Conservation (phyloP, 1,139 yeast species). For the Scheffersomyces parashehatae region DNA sequence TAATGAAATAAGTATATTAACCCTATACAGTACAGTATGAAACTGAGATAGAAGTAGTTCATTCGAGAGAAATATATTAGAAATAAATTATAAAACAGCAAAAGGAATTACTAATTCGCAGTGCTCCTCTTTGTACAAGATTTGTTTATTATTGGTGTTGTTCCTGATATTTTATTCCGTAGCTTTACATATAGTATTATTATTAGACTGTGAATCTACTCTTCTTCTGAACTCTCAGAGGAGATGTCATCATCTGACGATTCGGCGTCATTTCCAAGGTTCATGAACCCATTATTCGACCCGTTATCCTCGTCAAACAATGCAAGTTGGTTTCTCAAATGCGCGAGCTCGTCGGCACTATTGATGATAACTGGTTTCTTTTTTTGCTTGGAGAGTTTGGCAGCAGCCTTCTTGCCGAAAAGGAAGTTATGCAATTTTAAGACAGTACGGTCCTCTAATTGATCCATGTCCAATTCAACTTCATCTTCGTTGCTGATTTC, state of each 20-base stretch:
- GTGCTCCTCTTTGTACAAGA: background rate
- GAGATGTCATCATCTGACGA: constrained; percentile 39
- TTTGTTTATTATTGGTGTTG: background rate
- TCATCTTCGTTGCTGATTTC: constrained; percentile 77
- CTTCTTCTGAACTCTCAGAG: constrained; percentile 69
- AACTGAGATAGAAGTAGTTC: constrained; percentile 3
- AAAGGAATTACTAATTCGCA: too few species aligned
- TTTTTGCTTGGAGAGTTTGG: constrained; percentile 38
- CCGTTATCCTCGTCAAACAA: constrained; percentile 60
- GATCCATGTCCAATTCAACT: constrained; percentile 94
- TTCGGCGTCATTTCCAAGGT: constrained; percentile 27
- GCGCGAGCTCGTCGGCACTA: constrained; percentile 70
- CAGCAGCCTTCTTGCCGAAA: constrained; percentile 56
- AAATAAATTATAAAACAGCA: too few species aligned
- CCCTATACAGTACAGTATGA: constrained; percentile 7
- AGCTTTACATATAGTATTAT: background rate
- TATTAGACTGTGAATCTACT: constrained; percentile 27
- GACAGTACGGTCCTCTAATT: constrained; percentile 81
- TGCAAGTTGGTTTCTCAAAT: constrained; percentile 78
- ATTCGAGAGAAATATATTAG: background rate
- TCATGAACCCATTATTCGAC: constrained; percentile 25
- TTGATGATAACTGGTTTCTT: constrained; percentile 58
- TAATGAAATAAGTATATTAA: too few species aligned
- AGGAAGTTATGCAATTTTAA: constrained; percentile 80
- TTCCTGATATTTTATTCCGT: background rate